Percentiles rank a stretch among this genome's conserved stretches.
These are phyloP conservation scores for Martiniozyma asiatica DNA, from an alignment of 1,139 yeast genomes.

Conservation along the genomic window DNA sequence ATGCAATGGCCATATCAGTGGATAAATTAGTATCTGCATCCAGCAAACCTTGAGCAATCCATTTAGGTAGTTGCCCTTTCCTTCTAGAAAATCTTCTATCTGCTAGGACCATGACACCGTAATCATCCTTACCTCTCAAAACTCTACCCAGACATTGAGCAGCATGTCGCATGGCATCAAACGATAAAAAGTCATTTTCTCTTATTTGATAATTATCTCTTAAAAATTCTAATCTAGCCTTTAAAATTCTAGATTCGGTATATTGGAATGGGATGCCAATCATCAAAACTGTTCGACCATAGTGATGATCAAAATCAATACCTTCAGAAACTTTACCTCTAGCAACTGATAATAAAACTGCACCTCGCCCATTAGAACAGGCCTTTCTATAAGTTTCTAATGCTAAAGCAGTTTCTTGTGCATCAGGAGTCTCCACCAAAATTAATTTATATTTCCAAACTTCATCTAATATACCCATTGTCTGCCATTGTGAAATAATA, in stretches of 20 bases:
- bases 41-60: constrained; percentile 88
- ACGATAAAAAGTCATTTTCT: constrained; percentile 88
- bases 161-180: constrained; percentile 99
- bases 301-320: constrained; percentile 97
- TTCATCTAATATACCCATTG: constrained; percentile 94
- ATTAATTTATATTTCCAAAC: constrained; percentile 96
- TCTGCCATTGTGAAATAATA: constrained; percentile 96
- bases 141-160: constrained; percentile 98
- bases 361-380: constrained; percentile 95
- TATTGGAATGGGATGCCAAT: constrained; percentile 98
- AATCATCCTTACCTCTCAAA: constrained; percentile 93
- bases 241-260: constrained; percentile 89
- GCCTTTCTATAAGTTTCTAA: constrained; percentile 93
- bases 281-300: constrained; percentile 95
- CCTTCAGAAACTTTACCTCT: constrained; percentile 99
- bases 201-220: constrained; percentile 86
- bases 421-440: constrained; percentile 97
- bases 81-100: constrained; percentile 86
- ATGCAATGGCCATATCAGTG: constrained; percentile 95
- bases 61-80: constrained; percentile 80
- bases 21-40: constrained; percentile 89
- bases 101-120: constrained; percentile 96
- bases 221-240: constrained; percentile 86
- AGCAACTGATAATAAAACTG: constrained; percentile 89
- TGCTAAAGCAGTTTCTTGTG: constrained; percentile 94